Evolutionary conservation across 2,329 filamentous ascomycete species (phyloP).

Genomic region (Magnaporthiopsis rhizophila): DNA sequence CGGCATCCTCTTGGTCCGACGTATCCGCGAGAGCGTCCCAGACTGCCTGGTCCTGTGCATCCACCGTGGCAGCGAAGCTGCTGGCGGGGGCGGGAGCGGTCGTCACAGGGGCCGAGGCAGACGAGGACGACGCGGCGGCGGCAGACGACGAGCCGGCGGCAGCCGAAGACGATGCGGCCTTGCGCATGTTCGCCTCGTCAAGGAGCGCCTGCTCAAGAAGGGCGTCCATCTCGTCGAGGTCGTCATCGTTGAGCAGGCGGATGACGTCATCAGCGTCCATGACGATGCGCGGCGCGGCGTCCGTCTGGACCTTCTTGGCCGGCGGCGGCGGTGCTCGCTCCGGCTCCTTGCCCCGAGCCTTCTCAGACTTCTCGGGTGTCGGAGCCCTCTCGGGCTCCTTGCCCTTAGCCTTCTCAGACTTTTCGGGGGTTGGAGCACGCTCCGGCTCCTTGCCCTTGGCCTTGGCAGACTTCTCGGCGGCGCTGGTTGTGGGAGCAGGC

Average conservation of each 20-base stretch:
- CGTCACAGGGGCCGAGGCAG: background rate
- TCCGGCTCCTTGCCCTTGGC: background rate
- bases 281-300: too few relatives aligned
- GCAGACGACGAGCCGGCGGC: too few relatives aligned
- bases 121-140: background rate
- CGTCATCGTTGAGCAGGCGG: background rate
- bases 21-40: background rate
- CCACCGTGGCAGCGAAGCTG: background rate
- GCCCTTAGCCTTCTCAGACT: background rate
- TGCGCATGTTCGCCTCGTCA: background rate
- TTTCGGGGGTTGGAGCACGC: background rate
- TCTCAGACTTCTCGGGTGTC: background rate
- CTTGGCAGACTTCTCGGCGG: background rate
- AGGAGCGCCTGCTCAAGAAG: background rate
- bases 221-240: background rate
- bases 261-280: background rate
- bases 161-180: background rate
- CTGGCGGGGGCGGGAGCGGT: too few relatives aligned
- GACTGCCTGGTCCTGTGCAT: background rate
- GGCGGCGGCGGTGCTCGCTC: too few relatives aligned
- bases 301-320: background rate
- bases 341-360: background rate
- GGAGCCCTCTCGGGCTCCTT: background rate
- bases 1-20: background rate
- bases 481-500: background rate